These are phyloP conservation scores for Fomitiporia mediterranea DNA, from an alignment of 1,284 basidiomycete species.

Conservation along the genomic window DNA sequence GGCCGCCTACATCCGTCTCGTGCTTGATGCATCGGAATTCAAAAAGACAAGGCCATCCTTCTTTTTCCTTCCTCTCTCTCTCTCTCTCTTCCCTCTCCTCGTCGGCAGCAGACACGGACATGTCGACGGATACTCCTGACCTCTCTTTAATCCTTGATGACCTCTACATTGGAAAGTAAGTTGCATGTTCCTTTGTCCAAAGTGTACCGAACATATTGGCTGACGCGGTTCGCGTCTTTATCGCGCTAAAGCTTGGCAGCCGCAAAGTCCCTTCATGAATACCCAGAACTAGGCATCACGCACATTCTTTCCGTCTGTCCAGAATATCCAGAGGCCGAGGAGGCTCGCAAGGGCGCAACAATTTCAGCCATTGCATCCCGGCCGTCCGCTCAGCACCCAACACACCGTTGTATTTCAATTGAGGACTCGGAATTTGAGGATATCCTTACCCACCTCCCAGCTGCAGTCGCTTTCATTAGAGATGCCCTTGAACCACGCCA, in stretches of 20 bases:
- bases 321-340: slow-evolving; percentile 35
- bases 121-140: slow-evolving; percentile 8
- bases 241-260: slow-evolving; percentile 39
- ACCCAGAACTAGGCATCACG: slow-evolving; percentile 43
- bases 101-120: background rate
- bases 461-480: slow-evolving; percentile 51
- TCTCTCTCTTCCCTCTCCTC: background rate
- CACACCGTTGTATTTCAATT: slow-evolving; percentile 46
- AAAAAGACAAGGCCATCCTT: background rate
- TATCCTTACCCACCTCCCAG: slow-evolving; percentile 50
- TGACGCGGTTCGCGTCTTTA: slow-evolving; percentile 6
- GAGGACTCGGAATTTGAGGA: slow-evolving; percentile 59
- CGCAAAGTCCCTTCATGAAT: slow-evolving; percentile 39
- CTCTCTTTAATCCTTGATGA: slow-evolving; percentile 27
- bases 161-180: slow-evolving; percentile 53
- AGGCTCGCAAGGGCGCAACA: background rate
- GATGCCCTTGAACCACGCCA: slow-evolving; percentile 34
- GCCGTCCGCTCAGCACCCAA: slow-evolving; percentile 20
- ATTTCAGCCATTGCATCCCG: slow-evolving; percentile 29
- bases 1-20: background rate
- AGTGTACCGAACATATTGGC: background rate
- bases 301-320: slow-evolving; percentile 59
- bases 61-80: background rate
- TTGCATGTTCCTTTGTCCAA: background rate
- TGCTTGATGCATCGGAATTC: background rate